Conservation (phyloP, 2,329 filamentous ascomycete species). For the Diaporthe caulivora region DNA sequence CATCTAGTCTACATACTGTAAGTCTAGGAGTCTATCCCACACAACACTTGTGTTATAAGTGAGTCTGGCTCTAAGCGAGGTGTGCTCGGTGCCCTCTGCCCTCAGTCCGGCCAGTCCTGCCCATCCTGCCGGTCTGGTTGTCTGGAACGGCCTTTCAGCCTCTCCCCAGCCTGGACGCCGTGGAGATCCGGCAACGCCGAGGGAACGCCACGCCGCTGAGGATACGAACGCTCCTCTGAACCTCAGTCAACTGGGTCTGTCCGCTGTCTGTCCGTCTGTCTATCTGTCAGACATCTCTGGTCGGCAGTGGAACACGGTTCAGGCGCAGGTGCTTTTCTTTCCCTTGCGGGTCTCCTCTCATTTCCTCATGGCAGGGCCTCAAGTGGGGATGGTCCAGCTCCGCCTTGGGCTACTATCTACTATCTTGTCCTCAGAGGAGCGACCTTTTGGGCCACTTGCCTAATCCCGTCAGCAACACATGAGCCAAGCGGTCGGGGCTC, state of each 20-base stretch:
- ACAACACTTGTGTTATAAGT: not conserved
- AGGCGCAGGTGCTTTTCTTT: not conserved
- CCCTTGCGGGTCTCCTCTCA: not conserved
- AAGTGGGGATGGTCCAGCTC: conserved; percentile 7
- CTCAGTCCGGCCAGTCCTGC: not conserved
- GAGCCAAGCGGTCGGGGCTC: conserved; percentile 26
- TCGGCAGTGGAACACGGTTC: not conserved
- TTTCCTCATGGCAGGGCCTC: conserved; percentile 22
- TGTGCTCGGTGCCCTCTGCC: too few relatives aligned
- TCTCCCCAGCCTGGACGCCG: not conserved
- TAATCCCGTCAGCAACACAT: conserved; percentile 11
- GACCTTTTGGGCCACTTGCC: not conserved
- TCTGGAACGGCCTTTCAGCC: conserved; percentile 24
- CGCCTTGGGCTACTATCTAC: not conserved
- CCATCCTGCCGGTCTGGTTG: not conserved
- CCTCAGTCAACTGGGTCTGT: not conserved
- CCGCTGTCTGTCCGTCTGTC: not conserved
- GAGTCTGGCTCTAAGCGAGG: conserved; percentile 1
- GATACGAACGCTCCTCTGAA: not conserved
- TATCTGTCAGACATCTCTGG: not conserved
- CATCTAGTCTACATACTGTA: not conserved
- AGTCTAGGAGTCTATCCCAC: conserved; percentile 7
- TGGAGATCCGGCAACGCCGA: conserved; percentile 25
- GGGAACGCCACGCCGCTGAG: not conserved
- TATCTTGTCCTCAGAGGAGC: not conserved